Evolutionary conservation across 768 basidiomycete species (phyloP), one percentile per base, ranked within the genome.

Genomic region (Lentinula detonsa): DNA sequence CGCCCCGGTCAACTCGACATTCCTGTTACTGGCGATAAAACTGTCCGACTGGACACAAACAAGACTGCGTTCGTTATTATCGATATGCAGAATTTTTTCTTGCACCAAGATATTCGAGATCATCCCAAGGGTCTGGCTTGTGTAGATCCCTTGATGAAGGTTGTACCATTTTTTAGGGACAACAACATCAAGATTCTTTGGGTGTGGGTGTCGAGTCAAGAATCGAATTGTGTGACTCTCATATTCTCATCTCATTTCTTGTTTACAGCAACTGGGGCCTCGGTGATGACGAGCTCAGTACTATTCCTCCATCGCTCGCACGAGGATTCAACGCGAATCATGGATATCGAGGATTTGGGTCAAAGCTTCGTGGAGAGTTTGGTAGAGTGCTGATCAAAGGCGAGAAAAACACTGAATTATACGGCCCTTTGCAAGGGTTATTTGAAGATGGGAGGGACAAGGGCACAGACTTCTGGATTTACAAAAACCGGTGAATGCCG

Each of bases 81-180:
- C 55, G 87, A 88, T 66, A 88, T 89, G 88, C 87, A 88, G 69
- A 89, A 88, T 72, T 88, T 79, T 70, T 87, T 88, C 69, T 74
- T 88, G 34, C 85, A 88, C 66, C 83, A 84, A 6, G 81, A 84
- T 58, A 65, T 90, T 45, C 70, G 81, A 55, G 72, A 72, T 35
- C 85, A 87, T 67, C 74, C 81, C 1, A 78, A 76, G 9, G 86
- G 86, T 1, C 70, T 88, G 53, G 74, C 73, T 48, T 86, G 86
- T 62, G 81, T 87, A n/a, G 75, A 81, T 59, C 83, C 83, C 1
- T 70, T 86, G 46, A 70, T 80, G 68, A 72, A 79, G 23, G 72
- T 76, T 6, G 73, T 87, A 33, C 78, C 81, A 33, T 67, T 72
- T n/a, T 70, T 86, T 55, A 75, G 86, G 48, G 65, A 76, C 35